Evolutionary conservation across 2,329 filamentous ascomycete genomes (phyloP).

Genomic region (Claviceps arundinis): DNA sequence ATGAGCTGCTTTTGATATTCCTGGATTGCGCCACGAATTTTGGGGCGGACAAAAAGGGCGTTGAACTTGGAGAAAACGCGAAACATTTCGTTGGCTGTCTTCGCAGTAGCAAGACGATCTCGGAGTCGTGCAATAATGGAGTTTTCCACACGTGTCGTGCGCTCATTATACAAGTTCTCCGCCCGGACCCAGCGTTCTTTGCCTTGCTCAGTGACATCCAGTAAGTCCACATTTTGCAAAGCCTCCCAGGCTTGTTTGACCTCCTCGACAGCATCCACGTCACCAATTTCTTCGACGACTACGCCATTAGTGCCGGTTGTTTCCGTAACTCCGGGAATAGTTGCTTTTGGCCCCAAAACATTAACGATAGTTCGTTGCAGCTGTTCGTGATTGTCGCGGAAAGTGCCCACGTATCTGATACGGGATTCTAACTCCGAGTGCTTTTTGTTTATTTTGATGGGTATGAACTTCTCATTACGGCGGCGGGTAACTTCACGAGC

Average conservation of each 20-base stretch:
- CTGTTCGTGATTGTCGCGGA: conserved; percentile 95
- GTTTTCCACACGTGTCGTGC: conserved; percentile 93
- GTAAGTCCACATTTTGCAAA: conserved; percentile 83
- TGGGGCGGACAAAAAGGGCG: conserved; percentile 93
- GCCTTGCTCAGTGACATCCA: conserved; percentile 82
- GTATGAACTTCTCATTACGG: conserved; percentile 94
- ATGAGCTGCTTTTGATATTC: conserved; percentile 98
- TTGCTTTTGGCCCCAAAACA: conserved; percentile 69
- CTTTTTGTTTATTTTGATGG: conserved; percentile 85
- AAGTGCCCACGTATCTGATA: conserved; percentile 85
- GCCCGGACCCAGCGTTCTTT: conserved; percentile 87
- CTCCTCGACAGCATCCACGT: conserved; percentile 93
- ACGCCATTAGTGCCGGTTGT: conserved; percentile 44
- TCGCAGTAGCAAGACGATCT: conserved; percentile 86
- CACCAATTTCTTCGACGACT: conserved; percentile 86
- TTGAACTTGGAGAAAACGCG: conserved; percentile 99
- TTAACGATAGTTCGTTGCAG: conserved; percentile 92
- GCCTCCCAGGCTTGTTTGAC: conserved; percentile 90
- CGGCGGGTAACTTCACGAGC: conserved; percentile 88
- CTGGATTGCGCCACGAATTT: conserved; percentile 93
- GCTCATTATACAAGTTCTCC: conserved; percentile 92
- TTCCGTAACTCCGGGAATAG: conserved; percentile 39
- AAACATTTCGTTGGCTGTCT: conserved; percentile 99
- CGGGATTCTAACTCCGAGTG: conserved; percentile 83
- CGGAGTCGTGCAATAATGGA: conserved; percentile 92